These are phyloP conservation scores for Trichoderma arundinaceum DNA, from an alignment of 2,329 filamentous ascomycete species.

Conservation along the genomic window DNA sequence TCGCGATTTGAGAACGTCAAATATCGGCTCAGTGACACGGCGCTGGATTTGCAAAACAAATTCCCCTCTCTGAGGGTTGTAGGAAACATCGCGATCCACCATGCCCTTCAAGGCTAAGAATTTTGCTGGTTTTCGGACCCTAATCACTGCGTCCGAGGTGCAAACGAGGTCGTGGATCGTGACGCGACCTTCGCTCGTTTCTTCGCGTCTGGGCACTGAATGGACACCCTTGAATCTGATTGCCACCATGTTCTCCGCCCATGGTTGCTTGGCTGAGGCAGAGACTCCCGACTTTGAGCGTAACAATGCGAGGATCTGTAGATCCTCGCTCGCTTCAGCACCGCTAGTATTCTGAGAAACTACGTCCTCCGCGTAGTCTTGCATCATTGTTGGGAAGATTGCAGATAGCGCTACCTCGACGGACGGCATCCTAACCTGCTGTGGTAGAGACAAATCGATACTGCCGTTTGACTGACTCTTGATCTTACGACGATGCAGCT, in stretches of 20 bases:
- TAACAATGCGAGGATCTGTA: constrained; percentile 38
- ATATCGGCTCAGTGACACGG: constrained; percentile 62
- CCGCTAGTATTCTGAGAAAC: constrained; percentile 25
- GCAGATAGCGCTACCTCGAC: constrained; percentile 57
- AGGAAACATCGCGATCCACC: constrained; percentile 67
- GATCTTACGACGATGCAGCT: constrained; percentile 53
- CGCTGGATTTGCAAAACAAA: constrained; percentile 67
- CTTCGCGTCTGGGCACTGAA: constrained; percentile 32
- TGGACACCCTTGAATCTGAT: constrained; percentile 61
- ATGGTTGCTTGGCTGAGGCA: constrained; percentile 47
- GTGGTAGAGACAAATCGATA: constrained; percentile 48
- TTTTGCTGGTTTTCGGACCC: constrained; percentile 58
- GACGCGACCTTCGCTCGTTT: constrained; percentile 28
- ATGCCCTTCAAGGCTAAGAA: constrained; percentile 61
- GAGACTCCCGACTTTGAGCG: constrained; percentile 34
- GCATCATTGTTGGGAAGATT: constrained; percentile 48
- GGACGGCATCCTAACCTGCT: constrained; percentile 54
- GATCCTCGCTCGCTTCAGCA: constrained; percentile 28
- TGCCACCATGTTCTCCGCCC: constrained; percentile 65
- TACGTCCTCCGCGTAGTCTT: constrained; percentile 28
- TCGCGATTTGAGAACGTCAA: constrained; percentile 63
- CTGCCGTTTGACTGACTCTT: constrained; percentile 46
- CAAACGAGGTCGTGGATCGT: constrained; percentile 43
- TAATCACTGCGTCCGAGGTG: constrained; percentile 60
- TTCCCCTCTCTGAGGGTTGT: constrained; percentile 62